Percentiles rank a stretch among this genome's conserved stretches.
phyloP scores from a whole-genome alignment of 1,139 yeast species.

The Saccharomyces hybrid region DNA sequence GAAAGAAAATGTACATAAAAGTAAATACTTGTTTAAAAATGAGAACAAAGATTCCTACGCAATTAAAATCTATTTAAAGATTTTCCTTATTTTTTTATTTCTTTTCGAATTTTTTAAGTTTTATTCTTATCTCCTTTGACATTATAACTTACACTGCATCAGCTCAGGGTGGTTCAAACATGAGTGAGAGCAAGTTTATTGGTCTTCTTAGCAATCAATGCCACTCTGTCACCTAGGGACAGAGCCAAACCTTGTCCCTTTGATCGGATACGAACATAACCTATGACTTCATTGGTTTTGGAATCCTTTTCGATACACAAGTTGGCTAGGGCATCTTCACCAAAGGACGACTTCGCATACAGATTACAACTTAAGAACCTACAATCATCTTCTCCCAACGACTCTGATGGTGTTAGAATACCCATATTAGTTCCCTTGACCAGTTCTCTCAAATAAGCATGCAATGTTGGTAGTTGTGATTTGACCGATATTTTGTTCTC shows the following conservation, averaged over 20 bases:
- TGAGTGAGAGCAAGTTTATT: conserved; percentile 35
- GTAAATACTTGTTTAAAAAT: conserved; percentile 3
- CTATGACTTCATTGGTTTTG: conserved; percentile 66
- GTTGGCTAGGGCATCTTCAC: conserved; percentile 96
- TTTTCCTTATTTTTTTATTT: not conserved
- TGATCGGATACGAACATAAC: conserved; percentile 93
- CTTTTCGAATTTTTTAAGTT: not conserved
- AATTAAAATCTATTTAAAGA: not conserved
- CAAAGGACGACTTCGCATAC: conserved; percentile 89
- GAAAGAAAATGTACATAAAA: conserved; percentile 3
- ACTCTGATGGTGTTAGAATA: conserved; percentile 84
- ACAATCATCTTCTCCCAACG: conserved; percentile 70
- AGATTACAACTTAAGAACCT: conserved; percentile 91
- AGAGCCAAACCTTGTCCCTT: conserved; percentile 97
- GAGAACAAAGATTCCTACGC: not conserved
- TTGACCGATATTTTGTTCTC: conserved; percentile 94
- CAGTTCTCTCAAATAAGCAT: conserved; percentile 71
- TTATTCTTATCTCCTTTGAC: not conserved
- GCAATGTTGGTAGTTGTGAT: conserved; percentile 57
- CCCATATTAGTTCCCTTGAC: conserved; percentile 88
- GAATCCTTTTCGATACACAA: conserved; percentile 80
- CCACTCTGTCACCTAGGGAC: conserved; percentile 89
- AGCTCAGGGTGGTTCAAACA: conserved; percentile 25
- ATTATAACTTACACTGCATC: not conserved
- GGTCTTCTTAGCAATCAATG: conserved; percentile 59